Conservation (phyloP, 2,329 filamentous ascomycete species). For the Coniochaeta sp. region DNA sequence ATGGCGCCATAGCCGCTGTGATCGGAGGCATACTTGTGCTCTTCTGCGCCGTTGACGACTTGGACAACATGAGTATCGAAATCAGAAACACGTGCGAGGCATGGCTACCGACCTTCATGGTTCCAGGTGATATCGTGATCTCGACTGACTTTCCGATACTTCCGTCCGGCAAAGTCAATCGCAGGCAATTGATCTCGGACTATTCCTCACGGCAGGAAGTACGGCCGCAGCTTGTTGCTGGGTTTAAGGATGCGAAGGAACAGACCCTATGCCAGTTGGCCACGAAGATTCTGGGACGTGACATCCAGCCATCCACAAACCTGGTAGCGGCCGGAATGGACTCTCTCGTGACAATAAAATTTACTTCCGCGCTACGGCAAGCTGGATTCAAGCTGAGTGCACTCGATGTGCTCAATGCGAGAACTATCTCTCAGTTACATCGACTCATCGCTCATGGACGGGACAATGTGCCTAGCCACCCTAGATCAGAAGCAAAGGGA, state of each 20-base stretch:
- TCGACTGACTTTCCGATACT: constrained; percentile 62
- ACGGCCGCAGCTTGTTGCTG: constrained; percentile 2
- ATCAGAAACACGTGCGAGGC: constrained; percentile 55
- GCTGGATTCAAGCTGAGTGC: constrained; percentile 49
- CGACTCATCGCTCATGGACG: constrained; percentile 5
- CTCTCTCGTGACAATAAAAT: constrained; percentile 32
- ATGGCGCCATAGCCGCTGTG: constrained; percentile 59
- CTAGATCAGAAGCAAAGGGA: constrained; percentile 4
- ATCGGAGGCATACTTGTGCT: constrained; percentile 62
- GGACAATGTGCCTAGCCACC: not conserved
- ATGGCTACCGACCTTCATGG: constrained; percentile 80
- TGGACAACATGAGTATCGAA: constrained; percentile 23
- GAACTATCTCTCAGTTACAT: constrained; percentile 26
- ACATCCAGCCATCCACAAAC: constrained; percentile 17
- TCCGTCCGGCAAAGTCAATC: constrained; percentile 78
- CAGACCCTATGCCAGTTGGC: constrained; percentile 23
- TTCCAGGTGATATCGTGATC: constrained; percentile 65
- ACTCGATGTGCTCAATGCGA: constrained; percentile 53
- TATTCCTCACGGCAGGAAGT: constrained; percentile 28
- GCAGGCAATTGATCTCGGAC: constrained; percentile 50
- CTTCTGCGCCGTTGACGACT: constrained; percentile 55
- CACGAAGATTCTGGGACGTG: constrained; percentile 15
- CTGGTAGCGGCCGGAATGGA: constrained; percentile 29
- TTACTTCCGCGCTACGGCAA: constrained; percentile 57
- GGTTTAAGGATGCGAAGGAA: constrained; percentile 23